These are phyloP conservation scores for Spathaspora hagerdaliae DNA, from an alignment of 805 yeast genomes.

Conservation along the genomic window DNA sequence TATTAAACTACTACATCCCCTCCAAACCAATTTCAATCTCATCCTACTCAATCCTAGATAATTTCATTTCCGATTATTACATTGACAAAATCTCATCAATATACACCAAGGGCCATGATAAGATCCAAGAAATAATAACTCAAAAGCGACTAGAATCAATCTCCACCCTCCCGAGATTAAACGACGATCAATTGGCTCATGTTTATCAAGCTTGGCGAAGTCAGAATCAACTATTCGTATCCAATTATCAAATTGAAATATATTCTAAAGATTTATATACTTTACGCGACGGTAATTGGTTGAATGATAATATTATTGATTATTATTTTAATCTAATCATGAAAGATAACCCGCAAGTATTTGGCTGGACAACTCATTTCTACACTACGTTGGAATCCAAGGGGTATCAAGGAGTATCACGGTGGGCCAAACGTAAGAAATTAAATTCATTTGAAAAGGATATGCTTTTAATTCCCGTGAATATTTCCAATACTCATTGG, in stretches of 20 bases:
- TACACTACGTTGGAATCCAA: constrained; percentile 63
- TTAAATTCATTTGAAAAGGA: constrained; percentile 56
- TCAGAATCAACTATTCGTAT: constrained; percentile 7
- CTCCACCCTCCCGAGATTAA: constrained; percentile 9
- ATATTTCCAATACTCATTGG: constrained; percentile 84
- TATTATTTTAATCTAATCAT: constrained; percentile 61
- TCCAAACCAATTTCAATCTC: constrained; percentile 5
- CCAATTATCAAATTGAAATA: constrained; percentile 48
- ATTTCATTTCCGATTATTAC: constrained; percentile 9
- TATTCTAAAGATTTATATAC: constrained; percentile 66
- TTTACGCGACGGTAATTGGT: constrained; percentile 69
- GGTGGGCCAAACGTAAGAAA: constrained; percentile 26
- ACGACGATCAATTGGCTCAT: constrained; percentile 6
- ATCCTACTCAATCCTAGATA: constrained; percentile 8
- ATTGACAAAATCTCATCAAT: constrained; percentile 9
- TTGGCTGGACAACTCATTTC: constrained; percentile 86
- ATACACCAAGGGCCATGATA: constrained; percentile 7
- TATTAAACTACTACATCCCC: constrained; percentile 8
- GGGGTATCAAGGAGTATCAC: constrained; percentile 58
- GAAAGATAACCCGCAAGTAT: constrained; percentile 40
- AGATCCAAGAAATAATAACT: constrained; percentile 10
- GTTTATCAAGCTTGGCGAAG: constrained; percentile 11
- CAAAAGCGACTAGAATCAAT: constrained; percentile 11
- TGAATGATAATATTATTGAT: constrained; percentile 89
- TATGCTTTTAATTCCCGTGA: constrained; percentile 79